These are phyloP conservation scores for Isatis lusitanica DNA, from an alignment of 441 rosid species.

Conservation along the genomic window DNA sequence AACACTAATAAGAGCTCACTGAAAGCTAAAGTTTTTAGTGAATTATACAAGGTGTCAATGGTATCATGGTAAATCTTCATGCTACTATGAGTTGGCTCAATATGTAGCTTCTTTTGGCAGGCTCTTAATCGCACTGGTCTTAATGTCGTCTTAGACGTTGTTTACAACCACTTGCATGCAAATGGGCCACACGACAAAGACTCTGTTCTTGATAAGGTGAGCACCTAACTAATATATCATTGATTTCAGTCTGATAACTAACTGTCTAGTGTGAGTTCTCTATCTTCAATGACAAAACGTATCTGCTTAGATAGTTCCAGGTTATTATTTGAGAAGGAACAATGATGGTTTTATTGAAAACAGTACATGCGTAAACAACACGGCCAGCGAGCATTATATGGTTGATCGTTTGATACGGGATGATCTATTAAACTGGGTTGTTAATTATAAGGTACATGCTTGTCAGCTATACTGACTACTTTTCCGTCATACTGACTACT, in stretches of 20 bases:
- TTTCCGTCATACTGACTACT: background rate
- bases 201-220: conserved; percentile 95
- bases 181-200: conserved; percentile 76
- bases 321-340: conserved; percentile 93
- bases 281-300: conserved; percentile 15
- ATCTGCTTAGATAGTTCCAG: conserved; percentile 84
- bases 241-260: conserved; percentile 1
- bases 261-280: conserved; percentile 16
- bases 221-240: background rate
- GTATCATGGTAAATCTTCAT: background rate
- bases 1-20: conserved; percentile 6
- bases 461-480: conserved; percentile 14
- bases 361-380: conserved; percentile 90
- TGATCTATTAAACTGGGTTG: conserved; percentile 85
- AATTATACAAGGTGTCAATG: conserved; percentile 17
- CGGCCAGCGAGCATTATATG: conserved; percentile 99
- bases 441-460: conserved; percentile 78
- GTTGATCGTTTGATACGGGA: conserved; percentile 84
- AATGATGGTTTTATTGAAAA: conserved; percentile 78
- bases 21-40: conserved; percentile 14
- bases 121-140: conserved; percentile 70
- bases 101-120: conserved; percentile 45
- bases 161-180: conserved; percentile 93
- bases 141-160: conserved; percentile 86
- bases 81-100: conserved; percentile 16